Conservation (phyloP, 371 early-diverging fungal species). For the Saksenaea oblongispora region DNA sequence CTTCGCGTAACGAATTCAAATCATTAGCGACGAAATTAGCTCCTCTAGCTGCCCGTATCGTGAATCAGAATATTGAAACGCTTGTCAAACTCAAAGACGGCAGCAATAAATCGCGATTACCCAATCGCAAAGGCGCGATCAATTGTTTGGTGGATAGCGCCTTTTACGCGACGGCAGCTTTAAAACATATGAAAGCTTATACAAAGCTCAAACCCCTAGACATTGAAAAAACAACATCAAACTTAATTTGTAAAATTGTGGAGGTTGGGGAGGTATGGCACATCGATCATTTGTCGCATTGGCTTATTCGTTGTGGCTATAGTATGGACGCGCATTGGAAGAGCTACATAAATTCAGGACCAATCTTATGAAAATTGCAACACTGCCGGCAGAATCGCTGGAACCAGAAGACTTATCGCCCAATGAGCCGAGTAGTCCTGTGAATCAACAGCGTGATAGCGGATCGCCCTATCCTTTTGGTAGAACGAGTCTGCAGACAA, state of each 20-base stretch:
- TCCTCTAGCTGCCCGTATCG: conserved; percentile 38
- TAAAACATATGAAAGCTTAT: conserved; percentile 38
- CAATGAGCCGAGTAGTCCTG: neutral
- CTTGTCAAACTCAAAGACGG: conserved; percentile 20
- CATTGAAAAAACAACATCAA: conserved; percentile 47
- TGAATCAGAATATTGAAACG: conserved; percentile 41
- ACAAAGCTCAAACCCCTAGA: conserved; percentile 36
- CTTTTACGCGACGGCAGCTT: conserved; percentile 33
- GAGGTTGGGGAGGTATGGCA: conserved; percentile 43
- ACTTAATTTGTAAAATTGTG: conserved; percentile 45
- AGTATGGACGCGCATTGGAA: conserved; percentile 44
- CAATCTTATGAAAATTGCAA: conserved; percentile 14
- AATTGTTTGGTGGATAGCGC: conserved; percentile 43
- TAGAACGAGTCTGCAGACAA: conserved; percentile 8
- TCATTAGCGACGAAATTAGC: conserved; percentile 27
- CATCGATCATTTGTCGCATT: neutral
- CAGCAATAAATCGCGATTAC: neutral
- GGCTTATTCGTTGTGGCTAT: neutral
- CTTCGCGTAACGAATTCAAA: conserved; percentile 26
- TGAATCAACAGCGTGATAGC: neutral
- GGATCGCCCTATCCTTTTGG: neutral
- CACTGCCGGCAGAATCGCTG: neutral
- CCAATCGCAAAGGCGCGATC: conserved; percentile 14
- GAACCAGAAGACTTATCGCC: neutral
- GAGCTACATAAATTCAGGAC: conserved; percentile 33